A percentile compares a stretch with the other conserved stretches of the same genome.
phyloP scores from a whole-genome alignment of 2,329 filamentous ascomycete genomes.

The Ilyonectria mors-panacis region DNA sequence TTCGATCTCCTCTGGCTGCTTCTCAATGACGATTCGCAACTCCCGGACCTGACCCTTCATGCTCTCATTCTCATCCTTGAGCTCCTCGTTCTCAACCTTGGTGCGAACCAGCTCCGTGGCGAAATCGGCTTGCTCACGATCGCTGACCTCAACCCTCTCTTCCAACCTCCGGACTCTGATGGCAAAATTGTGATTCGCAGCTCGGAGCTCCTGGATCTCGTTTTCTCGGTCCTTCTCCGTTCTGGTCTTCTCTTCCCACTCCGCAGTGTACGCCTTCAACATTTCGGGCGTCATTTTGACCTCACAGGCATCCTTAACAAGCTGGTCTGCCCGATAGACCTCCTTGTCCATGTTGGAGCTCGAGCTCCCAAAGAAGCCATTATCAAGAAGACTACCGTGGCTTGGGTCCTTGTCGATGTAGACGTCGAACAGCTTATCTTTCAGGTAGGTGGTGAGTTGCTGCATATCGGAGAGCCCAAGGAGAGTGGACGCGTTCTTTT shows the following conservation, averaged over 20 bases:
- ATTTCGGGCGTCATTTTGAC: slow-evolving; percentile 88
- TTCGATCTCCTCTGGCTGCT: slow-evolving; percentile 91
- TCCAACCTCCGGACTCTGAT: slow-evolving; percentile 87
- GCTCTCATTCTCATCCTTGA: slow-evolving; percentile 91
- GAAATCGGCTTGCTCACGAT: slow-evolving; percentile 90
- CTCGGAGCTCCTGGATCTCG: slow-evolving; percentile 82
- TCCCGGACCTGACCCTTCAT: slow-evolving; percentile 88
- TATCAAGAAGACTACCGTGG: slow-evolving; percentile 93
- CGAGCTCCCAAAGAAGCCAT: slow-evolving; percentile 96
- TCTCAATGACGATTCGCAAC: slow-evolving; percentile 88
- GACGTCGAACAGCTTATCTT: slow-evolving; percentile 94
- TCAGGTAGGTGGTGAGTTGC: slow-evolving; percentile 88
- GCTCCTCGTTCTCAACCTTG: slow-evolving; percentile 93
- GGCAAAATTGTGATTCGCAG: slow-evolving; percentile 77
- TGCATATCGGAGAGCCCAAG: slow-evolving; percentile 93
- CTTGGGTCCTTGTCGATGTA: slow-evolving; percentile 97
- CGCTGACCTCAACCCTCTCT: slow-evolving; percentile 88
- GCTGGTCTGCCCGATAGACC: slow-evolving; percentile 92
- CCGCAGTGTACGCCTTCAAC: slow-evolving; percentile 83
- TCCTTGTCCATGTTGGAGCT: slow-evolving; percentile 93
- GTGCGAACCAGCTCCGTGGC: slow-evolving; percentile 92
- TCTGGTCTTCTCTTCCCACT: slow-evolving; percentile 95
- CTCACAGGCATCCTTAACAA: slow-evolving; percentile 93
- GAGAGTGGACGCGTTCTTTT: slow-evolving; percentile 86
- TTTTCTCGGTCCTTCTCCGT: slow-evolving; percentile 84